These are phyloP conservation scores for Pseudoturritis turrita DNA, from an alignment of 345 rosid genomes.

Conservation along the genomic window DNA sequence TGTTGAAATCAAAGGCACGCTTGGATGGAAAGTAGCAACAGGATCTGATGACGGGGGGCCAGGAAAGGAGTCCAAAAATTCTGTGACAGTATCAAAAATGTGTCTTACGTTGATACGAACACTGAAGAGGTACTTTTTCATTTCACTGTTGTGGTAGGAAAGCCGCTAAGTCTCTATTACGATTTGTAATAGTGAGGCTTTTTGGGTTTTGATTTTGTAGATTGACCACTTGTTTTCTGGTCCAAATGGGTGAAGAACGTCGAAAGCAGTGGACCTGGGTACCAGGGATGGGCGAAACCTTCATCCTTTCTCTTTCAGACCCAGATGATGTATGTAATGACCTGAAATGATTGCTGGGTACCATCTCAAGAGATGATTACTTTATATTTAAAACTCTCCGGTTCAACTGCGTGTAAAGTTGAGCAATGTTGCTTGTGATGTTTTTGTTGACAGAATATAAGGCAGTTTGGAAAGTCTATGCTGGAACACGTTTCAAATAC, in stretches of 20 bases:
- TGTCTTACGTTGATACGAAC: slow-evolving; percentile 63
- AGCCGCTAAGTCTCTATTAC: not conserved
- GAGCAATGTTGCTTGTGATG: slow-evolving; percentile 10
- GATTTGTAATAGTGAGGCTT: slow-evolving; percentile 14
- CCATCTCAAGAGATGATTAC: slow-evolving; percentile 21
- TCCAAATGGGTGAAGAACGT: slow-evolving; percentile 62
- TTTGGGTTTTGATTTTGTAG: slow-evolving; percentile 43
- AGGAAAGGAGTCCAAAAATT: slow-evolving; percentile 74
- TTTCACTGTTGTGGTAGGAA: slow-evolving; percentile 12
- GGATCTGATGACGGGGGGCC: slow-evolving; percentile 93
- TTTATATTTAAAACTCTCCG: not conserved
- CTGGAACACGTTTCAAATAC: slow-evolving; percentile 86
- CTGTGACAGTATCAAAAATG: slow-evolving; percentile 67
- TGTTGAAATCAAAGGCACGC: slow-evolving; percentile 60
- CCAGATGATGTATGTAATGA: slow-evolving; percentile 72
- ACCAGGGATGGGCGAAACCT: slow-evolving; percentile 78
- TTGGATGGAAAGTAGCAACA: slow-evolving; percentile 91
- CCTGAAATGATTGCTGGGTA: slow-evolving; percentile 16
- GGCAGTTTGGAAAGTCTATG: slow-evolving; percentile 81
- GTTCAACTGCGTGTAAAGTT: slow-evolving; percentile 12
- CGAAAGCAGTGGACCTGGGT: slow-evolving; percentile 91
- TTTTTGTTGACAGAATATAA: slow-evolving; percentile 57
- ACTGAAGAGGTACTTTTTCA: slow-evolving; percentile 61
- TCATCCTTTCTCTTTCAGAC: slow-evolving; percentile 83
- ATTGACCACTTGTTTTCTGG: slow-evolving; percentile 67